Base-by-base conservation (phyloP, 768 basidiomycete genomes). In the Suillus occidentalis region DNA sequence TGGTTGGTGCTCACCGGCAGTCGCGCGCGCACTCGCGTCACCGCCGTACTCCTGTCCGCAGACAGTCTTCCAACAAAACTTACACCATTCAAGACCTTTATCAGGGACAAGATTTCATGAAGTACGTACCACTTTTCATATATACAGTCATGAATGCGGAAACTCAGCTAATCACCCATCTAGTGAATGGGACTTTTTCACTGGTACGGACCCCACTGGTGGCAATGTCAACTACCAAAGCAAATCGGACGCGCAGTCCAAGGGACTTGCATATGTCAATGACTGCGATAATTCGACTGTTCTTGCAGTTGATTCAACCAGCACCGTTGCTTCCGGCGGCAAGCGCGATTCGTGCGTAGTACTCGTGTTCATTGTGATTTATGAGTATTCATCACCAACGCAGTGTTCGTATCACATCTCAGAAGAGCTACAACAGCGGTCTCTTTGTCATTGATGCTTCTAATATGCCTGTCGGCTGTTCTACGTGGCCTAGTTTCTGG, bases 391-490 rank as follows among this genome's bases (percentile, higher is more conserved):
- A 67, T 22, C 5, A 8, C 52, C 18, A 53, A 12, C 45, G 16
- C 62, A 90, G 89, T 34, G 83, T 93, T 43, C 88, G 91, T 59
- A 90, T 93, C 66, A 82, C 79, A 62, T 82, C 87, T 37, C 84
- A 85, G 71, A 87, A 89, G 72, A 78, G 73, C 28, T 92, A 87
- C 71, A 84, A 76, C 57, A 74, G 80, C n/a, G 91, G 91, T 5
- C 79, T 93, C 13, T 91, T 93, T 78, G 87, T 93, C 68, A 82
- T 91, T 20, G 91, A 92, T 69, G 84, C 91, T 63, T 82, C 72
- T 60, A 77, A 84, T 2, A 90, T 91, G 88, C 91, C 91, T 10
- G 81, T 85, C 61, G 91, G 91, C 0, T 91, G 89, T 71, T 81
- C 84, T 61, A 77, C 80, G 43, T 86, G 85, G 83, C 88, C 76